Conservation (phyloP, 192 early-diverging fungal species). For the Coemansia sp. region DNA sequence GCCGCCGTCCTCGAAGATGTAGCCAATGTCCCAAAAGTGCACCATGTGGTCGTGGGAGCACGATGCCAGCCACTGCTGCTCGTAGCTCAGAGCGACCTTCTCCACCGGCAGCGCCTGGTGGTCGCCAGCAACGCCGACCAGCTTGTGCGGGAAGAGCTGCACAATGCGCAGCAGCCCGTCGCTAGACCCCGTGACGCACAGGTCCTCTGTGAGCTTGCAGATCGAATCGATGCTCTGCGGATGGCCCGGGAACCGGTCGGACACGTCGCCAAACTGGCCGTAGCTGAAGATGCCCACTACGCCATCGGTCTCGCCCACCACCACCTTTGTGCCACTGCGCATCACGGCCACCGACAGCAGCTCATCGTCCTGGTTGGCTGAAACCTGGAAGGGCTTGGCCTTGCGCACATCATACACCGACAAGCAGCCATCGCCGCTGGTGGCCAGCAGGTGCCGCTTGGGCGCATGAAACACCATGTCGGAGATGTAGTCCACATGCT, state of each 20-base stretch:
- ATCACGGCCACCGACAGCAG: constrained; percentile 70
- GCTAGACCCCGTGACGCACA: constrained; percentile 83
- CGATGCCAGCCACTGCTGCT: constrained; percentile 73
- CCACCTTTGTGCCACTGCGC: constrained; percentile 75
- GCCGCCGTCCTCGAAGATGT: constrained; percentile 59
- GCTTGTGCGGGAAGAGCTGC: constrained; percentile 86
- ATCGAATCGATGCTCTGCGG: constrained; percentile 87
- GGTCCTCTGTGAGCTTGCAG: constrained; percentile 76
- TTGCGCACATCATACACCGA: constrained; percentile 91
- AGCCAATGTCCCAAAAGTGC: constrained; percentile 82
- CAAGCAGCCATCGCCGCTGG: constrained; percentile 87
- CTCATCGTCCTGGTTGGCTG: constrained; percentile 95
- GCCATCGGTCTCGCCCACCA: constrained; percentile 90
- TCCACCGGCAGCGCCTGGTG: constrained; percentile 91
- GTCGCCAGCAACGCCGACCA: constrained; percentile 86
- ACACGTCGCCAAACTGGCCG: constrained; percentile 89
- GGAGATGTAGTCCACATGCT: constrained; percentile 91
- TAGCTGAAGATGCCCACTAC: constrained; percentile 83
- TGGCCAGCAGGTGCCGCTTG: constrained; percentile 76
- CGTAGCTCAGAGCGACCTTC: constrained; percentile 66
- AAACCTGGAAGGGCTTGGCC: constrained; percentile 76
- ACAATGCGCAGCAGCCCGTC: constrained; percentile 89
- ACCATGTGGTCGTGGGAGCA: constrained; percentile 85
- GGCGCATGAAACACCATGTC: constrained; percentile 71
- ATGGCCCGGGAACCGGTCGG: constrained; percentile 93